phyloP scores from a whole-genome alignment of 108 stramenopile genomes.

The Heterococcus sp. region DNA sequence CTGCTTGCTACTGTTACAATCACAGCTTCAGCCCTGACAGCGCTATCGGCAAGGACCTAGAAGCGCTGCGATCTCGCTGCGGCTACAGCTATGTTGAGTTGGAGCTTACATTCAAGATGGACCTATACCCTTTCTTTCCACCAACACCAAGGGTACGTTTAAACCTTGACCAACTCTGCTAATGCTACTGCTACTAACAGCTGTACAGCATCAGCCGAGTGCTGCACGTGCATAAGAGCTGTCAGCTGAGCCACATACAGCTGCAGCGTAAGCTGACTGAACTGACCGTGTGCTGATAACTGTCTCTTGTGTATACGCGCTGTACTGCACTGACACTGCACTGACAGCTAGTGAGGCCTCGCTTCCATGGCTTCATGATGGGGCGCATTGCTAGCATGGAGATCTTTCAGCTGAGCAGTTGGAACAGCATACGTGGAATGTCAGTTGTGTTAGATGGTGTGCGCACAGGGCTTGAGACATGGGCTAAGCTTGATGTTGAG shows the following conservation, averaged over 20 bases:
- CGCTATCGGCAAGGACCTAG: conserved; percentile 11
- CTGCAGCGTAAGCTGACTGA: too few species aligned
- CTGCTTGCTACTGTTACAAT: too few species aligned
- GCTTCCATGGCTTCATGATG: conserved; percentile 42
- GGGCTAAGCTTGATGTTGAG: conserved; percentile 27
- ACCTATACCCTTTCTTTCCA: conserved; percentile 49
- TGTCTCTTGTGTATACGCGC: too few species aligned
- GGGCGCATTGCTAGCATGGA: conserved; percentile 35
- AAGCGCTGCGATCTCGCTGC: conserved; percentile 10
- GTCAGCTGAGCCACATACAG: too few species aligned
- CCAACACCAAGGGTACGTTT: too few species aligned
- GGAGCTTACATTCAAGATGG: conserved; percentile 47
- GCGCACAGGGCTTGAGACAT: conserved; percentile 33
- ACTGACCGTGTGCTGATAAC: too few species aligned
- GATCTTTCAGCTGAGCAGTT: conserved; percentile 36
- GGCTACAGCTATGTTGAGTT: conserved; percentile 49
- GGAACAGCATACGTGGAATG: conserved; percentile 45
- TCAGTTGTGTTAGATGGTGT: conserved; percentile 17
- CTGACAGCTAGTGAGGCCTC: conserved; percentile 35
- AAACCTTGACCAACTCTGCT: neutral
- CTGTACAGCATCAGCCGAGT: neutral
- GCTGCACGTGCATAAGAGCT: too few species aligned
- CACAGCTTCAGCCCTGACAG: conserved; percentile 21
- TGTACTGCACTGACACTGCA: too few species aligned
- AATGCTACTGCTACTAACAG: neutral